Base-by-base conservation (phyloP, 2,329 filamentous ascomycete genomes). In the Pseudogymnoascus sp. region DNA sequence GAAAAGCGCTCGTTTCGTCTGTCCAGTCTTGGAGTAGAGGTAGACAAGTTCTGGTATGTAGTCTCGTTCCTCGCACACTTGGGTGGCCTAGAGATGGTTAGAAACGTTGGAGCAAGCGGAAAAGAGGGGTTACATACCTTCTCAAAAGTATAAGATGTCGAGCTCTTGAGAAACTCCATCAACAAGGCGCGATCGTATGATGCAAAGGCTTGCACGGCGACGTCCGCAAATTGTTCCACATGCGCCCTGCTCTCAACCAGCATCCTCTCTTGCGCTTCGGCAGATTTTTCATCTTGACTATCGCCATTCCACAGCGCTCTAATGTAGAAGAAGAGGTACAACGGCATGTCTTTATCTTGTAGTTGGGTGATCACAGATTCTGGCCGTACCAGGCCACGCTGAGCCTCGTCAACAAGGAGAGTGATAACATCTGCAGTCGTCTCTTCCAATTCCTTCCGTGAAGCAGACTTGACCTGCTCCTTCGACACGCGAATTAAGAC, bases 1-100 rank as follows among this genome's bases (percentile, higher is more conserved):
- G 68, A 88, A 92, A 2, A 99, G 78, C 0, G 95, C 95, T 11
- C 89, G 86, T 73, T 97, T 96, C 67, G 91, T 94, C 73, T 97
- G 87, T 0, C 94, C 94, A 0, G 91, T 97, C 72, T 97, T 97
- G 63, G 91, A 95, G 68, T 97, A 88, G 1, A 99, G 83, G 70
- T 94, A 94, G 12, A 99, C 93, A n/a, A 97, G 82, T 72, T 99
- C 94, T 37, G 91, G 89, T 57, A 95, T 89, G 73, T 89, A 97
- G 66, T 88, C 85, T 66, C 84, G 82, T 12, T 80, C 77, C 73
- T 97, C 91, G 70, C 94, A 99, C 68, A 95, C 85, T 81, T 77
- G 82, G 65, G 76, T 89, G 72, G 75, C 90, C 84, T 81, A 73
- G 4, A 61, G 28, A 20, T 18, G 57, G n/a, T 67, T 62, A 69